Percentiles rank a stretch among this genome's conserved stretches.
These are phyloP conservation scores for Brassica rapa DNA, from an alignment of 345 rosid genomes.

Conservation along the genomic window DNA sequence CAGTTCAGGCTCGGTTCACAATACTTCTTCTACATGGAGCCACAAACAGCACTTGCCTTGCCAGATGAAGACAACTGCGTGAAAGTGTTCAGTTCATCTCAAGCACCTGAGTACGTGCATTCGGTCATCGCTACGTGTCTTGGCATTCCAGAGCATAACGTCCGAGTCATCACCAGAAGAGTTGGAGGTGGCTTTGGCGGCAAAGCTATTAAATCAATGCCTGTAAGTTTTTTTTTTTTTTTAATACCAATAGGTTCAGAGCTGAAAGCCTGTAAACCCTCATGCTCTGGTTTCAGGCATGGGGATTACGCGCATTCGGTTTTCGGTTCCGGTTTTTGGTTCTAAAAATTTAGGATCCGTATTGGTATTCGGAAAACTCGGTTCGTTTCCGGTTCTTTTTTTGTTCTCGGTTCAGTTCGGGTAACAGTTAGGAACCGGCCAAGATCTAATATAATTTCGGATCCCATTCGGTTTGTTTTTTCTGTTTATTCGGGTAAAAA, in stretches of 20 bases:
- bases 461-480: no score
- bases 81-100: constrained; percentile 60
- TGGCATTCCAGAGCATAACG: constrained; percentile 73
- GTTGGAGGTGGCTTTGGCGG: constrained; percentile 98
- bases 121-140: constrained; percentile 65
- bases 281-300: no score
- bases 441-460: no score
- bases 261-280: neutral
- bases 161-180: constrained; percentile 84
- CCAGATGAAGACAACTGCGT: constrained; percentile 88
- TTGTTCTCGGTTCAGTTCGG: no score
- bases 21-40: constrained; percentile 88
- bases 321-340: no score
- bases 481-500: no score
- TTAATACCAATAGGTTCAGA: no score
- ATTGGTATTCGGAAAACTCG: no score
- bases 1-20: constrained; percentile 83
- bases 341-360: no score
- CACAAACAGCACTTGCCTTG: constrained; percentile 80
- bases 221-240: constrained; percentile 51
- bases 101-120: constrained; percentile 56
- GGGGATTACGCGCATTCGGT: no score
- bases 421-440: no score
- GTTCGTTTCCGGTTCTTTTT: no score
- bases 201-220: constrained; percentile 70